These are phyloP conservation scores for Backusella parvicylindrica DNA, from an alignment of 192 early-diverging fungal genomes.

Conservation along the genomic window DNA sequence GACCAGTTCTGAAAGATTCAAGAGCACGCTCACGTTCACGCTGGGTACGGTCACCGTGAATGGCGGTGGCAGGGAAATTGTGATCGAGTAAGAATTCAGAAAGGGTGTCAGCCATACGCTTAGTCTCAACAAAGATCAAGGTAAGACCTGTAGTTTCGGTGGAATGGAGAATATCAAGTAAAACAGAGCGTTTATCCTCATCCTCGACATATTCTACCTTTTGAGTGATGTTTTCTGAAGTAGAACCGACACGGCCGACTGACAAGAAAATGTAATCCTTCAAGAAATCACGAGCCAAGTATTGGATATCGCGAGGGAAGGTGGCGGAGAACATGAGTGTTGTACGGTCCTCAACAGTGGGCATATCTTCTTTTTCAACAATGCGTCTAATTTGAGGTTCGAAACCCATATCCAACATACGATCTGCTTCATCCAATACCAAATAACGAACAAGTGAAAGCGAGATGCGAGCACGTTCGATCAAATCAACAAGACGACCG, in stretches of 20 bases:
- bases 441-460: constrained; percentile 77
- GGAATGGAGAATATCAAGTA: constrained; percentile 80
- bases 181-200: constrained; percentile 87
- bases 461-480: constrained; percentile 79
- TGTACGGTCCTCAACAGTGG: constrained; percentile 66
- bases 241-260: constrained; percentile 92
- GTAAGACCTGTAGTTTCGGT: constrained; percentile 66
- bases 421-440: constrained; percentile 96
- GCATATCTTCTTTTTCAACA: constrained; percentile 77
- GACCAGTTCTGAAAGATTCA: constrained; percentile 56
- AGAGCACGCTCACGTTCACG: constrained; percentile 67
- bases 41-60: constrained; percentile 71
- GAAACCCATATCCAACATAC: constrained; percentile 97
- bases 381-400: constrained; percentile 92
- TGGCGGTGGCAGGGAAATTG: constrained; percentile 72
- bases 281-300: constrained; percentile 83
- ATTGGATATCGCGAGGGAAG: constrained; percentile 89
- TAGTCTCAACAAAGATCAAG: constrained; percentile 97
- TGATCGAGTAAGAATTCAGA: constrained; percentile 78
- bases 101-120: constrained; percentile 90
- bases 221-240: constrained; percentile 97
- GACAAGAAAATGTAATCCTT: constrained; percentile 83
- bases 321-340: constrained; percentile 97
- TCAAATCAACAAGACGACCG: constrained; percentile 91
- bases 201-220: constrained; percentile 92